Evolutionary conservation across 768 basidiomycete genomes (phyloP), one percentile per base, ranked within the genome.

Genomic region (Tremella yokohamensis): DNA sequence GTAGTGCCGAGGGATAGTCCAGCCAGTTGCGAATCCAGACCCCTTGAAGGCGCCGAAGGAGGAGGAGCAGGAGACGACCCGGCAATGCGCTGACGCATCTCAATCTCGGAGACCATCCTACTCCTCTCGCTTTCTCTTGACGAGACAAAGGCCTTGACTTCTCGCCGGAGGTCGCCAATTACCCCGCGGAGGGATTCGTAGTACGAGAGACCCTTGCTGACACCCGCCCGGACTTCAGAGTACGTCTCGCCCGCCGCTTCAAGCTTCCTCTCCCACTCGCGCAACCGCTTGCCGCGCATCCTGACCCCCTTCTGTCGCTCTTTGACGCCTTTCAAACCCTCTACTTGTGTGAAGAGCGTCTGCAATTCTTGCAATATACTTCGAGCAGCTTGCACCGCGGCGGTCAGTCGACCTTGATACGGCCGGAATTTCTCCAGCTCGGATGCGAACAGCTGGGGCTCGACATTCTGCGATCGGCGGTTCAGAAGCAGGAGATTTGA

Each of bases 401-500:
- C 82, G 3, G 83, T 79, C 1, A 98, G 79, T 0, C 90, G 85
- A 40, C 87, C 84, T 69, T 96, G 91, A 69, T 89, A 92, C 0
- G 92, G 90, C 19, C 84, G 82, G 80, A 97, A 98, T 77, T 98
- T 99, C 78, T 97, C 94, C 19, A 98, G 83, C 73, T 98, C 92
- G 8, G 87, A 83, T 0, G 91, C 89, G 65, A 98, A 99, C 16
- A 99, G 80, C 0, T 89, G 83, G 0, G 88, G 87, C 64, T 97
- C 91, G 9, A 88, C 87, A 20, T 83, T 83, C 13, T 84, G 81
- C 63, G 91, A 88, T 22, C 91, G 87, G 29, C 90, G 85, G 73
- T 94, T 94, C 49, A 97, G 83, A 3, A 99, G 82, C 0, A 98
- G 83, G 1, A 96, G 81, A 72, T 94, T 90, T 0, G 94, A 99